Base-by-base conservation (phyloP, 257 asterid species). In the Cynanchum wilfordii region DNA sequence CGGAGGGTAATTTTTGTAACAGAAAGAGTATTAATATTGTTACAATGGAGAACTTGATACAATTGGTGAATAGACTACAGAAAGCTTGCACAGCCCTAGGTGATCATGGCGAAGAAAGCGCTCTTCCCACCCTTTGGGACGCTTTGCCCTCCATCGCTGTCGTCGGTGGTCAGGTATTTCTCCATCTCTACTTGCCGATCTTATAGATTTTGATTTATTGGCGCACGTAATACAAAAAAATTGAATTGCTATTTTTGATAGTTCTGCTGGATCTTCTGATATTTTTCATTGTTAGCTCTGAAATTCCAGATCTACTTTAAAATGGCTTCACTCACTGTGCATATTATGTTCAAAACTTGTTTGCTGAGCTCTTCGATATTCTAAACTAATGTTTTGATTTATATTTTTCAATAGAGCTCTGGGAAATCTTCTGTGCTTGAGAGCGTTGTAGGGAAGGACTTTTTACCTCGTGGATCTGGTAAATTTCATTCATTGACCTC, bases 391-490 rank as follows among this genome's bases (percentile, higher is more conserved):
- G 69, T 75, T 55, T 13, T 65, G 10, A 59, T 75, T 24, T 19
- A 24, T 19, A 24, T 44, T 80, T 77, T 54, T 74, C 25, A 79
- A 40, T 79, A 95, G 99, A 95, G 99, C 74, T 95, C 98, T 81
- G 98, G 99, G 66, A 95, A 95, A 83, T 95, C 99, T 58, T 95
- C 99, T 16, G 99, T 91, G 36, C 99, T 95, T 16, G 99, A 95
- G 84, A 95, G 99, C 84, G 67, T 92, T 77, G 98, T 95, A 12
- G 99, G 98, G 57, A 92, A 92, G 85, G 99, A 95, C 81, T 92
- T 95, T 77, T 87, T 95, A 76, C 99, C 99, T 56, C 98, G 99
- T 79, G 99, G 99, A 85, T 92, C 99, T 68, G 99, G 99, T 95
- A 89, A 78, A 50, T 70, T 58, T 27, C 51, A 20, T 67, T 54